Evolutionary conservation across 2,329 filamentous ascomycete species (phyloP), one percentile per base, ranked within the genome.

Genomic region (Pseudogymnoascus sp.): DNA sequence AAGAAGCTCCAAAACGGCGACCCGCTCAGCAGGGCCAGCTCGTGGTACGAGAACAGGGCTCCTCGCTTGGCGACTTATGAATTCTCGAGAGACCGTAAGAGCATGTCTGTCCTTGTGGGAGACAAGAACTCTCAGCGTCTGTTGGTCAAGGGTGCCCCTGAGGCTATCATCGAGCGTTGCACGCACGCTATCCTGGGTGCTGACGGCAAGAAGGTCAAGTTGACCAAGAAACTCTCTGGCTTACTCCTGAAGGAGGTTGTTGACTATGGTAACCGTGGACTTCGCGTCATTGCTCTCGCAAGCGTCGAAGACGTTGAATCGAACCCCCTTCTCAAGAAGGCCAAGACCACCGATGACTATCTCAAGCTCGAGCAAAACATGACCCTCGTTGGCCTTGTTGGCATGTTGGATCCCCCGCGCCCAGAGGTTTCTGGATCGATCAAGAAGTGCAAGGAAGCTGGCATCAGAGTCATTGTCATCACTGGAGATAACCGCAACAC

Each of bases 401-500:
- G 89, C 68, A 99, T 99, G 94, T 82, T 97, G 71, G 94, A 99
- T 73, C 94, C 94, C 68, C 94, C 94, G 69, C 90, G 94, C 37
- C 89, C 91, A 57, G 94, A 99, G 77, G 94, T 97, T 9, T 83
- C 89, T 59, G 82, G 78, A 58, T 94, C 94, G 57, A 95, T 99
- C 69, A 81, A 81, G 71, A 89, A 96, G 74, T 99, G 94, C 77
- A 90, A 88, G 74, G 86, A 90, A 64, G 94, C 94, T 67, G 94
- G 94, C 68, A 97, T 99, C 69, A 89, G 94, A 64, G 91, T 99
- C 58, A 91, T 99, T 68, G 94, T 99, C 66, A 97, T 99, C 75
- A 99, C 94, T 60, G 94, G 94, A 71, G 94, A 99, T 77, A 99
- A 96, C 78, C 91, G 89, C 72, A 96, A 95, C 78, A 99, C 94